A percentile compares a stretch with the other conserved stretches of the same genome.
Evolutionary conservation across 371 early-diverging fungal genomes (phyloP).

Genomic region (Vairimorpha necatrix): DNA sequence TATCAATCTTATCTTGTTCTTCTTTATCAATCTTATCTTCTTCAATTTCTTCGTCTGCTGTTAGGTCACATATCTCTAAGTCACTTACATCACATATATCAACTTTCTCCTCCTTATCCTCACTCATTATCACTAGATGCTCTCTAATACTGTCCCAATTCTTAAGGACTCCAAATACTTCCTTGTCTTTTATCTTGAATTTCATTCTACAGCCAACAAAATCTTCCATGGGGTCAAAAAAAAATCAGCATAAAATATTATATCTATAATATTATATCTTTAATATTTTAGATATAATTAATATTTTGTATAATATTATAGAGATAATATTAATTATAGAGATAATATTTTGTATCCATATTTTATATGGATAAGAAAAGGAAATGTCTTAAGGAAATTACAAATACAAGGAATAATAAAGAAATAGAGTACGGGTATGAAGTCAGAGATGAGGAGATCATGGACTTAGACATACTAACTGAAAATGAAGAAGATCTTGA

Average conservation of each 20-base stretch:
- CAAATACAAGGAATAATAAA: background rate
- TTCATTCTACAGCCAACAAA: background rate
- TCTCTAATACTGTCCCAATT: background rate
- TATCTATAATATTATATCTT: no score
- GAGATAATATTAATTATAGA: no score
- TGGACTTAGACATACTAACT: background rate
- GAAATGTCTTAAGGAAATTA: background rate
- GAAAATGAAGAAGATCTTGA: background rate
- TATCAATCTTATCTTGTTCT: background rate
- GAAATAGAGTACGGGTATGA: slow-evolving; percentile 6
- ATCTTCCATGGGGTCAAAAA: background rate
- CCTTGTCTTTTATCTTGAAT: background rate
- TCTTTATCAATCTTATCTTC: background rate
- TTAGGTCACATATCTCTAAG: background rate
- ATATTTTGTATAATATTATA: no score
- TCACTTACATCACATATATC: background rate
- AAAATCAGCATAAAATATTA: no score
- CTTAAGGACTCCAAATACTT: background rate
- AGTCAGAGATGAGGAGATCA: background rate
- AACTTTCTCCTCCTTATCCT: background rate
- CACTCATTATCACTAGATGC: background rate
- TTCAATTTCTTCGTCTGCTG: background rate
- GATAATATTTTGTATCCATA: no score
- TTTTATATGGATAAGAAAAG: slow-evolving; percentile 1
- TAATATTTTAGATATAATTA: no score